These are phyloP conservation scores for Pugionium dolabratum DNA, from an alignment of 345 rosid genomes.

Conservation along the genomic window DNA sequence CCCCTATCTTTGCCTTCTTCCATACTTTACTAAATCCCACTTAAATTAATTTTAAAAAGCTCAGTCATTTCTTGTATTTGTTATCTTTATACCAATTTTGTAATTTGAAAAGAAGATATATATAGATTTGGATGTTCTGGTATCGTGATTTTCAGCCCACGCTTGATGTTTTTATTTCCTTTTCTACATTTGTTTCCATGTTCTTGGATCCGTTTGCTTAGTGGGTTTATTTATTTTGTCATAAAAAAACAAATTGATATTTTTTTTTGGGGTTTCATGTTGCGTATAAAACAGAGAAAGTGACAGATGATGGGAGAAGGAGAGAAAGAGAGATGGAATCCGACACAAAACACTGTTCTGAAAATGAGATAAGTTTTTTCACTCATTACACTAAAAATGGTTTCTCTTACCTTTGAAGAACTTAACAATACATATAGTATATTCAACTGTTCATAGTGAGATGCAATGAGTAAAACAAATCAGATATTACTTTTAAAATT, in stretches of 20 bases:
- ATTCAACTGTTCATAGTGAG: background rate
- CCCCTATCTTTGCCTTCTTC: conserved; percentile 46
- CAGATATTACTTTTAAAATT: background rate
- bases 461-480: background rate
- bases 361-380: conserved; percentile 41
- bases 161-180: conserved; percentile 33
- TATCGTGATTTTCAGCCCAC: conserved; percentile 34
- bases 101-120: background rate
- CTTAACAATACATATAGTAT: too few species aligned
- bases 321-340: conserved; percentile 42
- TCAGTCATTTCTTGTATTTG: too few species aligned
- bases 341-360: conserved; percentile 60
- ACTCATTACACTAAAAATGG: too few species aligned
- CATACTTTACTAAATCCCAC: conserved; percentile 33
- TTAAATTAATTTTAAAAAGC: conserved; percentile 16
- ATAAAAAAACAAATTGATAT: background rate
- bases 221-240: conserved; percentile 30
- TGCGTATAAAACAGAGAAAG: conserved; percentile 58
- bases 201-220: conserved; percentile 38
- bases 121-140: background rate
- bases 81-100: conserved; percentile 1
- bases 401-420: too few species aligned
- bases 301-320: conserved; percentile 47
- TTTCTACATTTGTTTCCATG: conserved; percentile 33
- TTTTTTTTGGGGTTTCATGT: conserved; percentile 40